Percentiles rank a stretch among this genome's conserved stretches.
Evolutionary conservation across 371 early-diverging fungal genomes (phyloP).

Genomic region (Vairimorpha necatrix): DNA sequence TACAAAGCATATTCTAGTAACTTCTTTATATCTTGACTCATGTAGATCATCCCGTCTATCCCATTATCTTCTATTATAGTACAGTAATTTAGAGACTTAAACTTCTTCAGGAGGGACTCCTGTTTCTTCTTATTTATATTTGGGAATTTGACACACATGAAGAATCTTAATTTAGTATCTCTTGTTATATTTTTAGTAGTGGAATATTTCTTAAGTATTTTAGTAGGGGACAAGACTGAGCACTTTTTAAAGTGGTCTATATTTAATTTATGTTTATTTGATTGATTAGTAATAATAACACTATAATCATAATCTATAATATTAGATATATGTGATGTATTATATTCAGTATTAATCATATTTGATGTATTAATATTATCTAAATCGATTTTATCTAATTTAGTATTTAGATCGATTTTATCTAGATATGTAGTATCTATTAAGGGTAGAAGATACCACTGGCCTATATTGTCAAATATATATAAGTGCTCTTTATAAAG

Average conservation of each 20-base stretch:
- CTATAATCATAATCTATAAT: neutral
- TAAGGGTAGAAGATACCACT: conserved; percentile 28
- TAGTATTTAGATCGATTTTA: neutral
- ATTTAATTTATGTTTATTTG: neutral
- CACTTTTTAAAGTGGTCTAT: neutral
- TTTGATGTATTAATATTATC: neutral
- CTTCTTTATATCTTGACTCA: conserved; percentile 2
- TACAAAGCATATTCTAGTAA: conserved; percentile 18
- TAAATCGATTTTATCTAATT: neutral
- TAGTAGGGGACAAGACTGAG: neutral
- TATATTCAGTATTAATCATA: neutral
- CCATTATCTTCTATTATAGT: neutral
- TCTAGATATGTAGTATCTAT: neutral
- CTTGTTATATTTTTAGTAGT: neutral
- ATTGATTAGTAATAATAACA: neutral
- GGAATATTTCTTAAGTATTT: neutral
- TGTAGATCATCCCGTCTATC: neutral
- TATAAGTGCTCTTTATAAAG: neutral
- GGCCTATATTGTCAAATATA: conserved; percentile 28
- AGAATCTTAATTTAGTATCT: neutral
- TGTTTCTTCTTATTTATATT: neutral
- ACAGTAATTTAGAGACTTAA: neutral
- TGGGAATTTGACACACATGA: neutral
- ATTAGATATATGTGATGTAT: neutral
- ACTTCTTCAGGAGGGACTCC: neutral